A percentile compares a stretch with the other conserved stretches of the same genome.
Conservation (phyloP, 2,329 filamentous ascomycete genomes). For the Cladophialophora psammophila region DNA sequence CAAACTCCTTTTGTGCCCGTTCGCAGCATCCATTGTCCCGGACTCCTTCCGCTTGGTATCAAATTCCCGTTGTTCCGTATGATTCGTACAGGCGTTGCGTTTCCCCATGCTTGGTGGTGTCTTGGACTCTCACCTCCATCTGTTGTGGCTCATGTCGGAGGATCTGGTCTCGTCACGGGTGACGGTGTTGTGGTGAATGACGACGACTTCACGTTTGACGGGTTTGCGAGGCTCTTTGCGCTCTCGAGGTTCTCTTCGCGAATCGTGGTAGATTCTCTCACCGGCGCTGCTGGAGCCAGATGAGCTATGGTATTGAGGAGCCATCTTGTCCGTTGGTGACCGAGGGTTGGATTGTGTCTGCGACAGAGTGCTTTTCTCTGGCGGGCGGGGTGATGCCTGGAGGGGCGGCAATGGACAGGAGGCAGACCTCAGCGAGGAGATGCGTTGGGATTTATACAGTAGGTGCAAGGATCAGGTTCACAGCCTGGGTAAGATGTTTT, state of each 20-base stretch:
- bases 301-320: conserved; percentile 35
- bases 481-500: conserved; percentile 8
- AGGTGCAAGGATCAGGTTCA: not conserved
- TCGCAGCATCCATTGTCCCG: conserved; percentile 6
- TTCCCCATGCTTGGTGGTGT: not conserved
- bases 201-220: conserved; percentile 34
- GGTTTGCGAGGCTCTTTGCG: conserved; percentile 35
- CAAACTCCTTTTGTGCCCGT: conserved; percentile 16
- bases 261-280: conserved; percentile 34
- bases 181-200: conserved; percentile 34
- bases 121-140: conserved; percentile 31
- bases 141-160: conserved; percentile 34
- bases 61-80: conserved; percentile 17
- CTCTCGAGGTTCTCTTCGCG: conserved; percentile 30
- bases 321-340: conserved; percentile 24
- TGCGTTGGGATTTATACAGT: conserved; percentile 7
- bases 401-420: not conserved
- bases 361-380: not conserved
- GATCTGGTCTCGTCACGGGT: conserved; percentile 33
- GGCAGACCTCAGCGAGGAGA: not conserved
- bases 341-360: conserved; percentile 6
- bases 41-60: conserved; percentile 36
- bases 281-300: conserved; percentile 35
- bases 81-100: conserved; percentile 26
- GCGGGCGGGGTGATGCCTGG: conserved; percentile 1